Base-by-base conservation (phyloP, 345 rosid species). In the Boechera stricta region DNA sequence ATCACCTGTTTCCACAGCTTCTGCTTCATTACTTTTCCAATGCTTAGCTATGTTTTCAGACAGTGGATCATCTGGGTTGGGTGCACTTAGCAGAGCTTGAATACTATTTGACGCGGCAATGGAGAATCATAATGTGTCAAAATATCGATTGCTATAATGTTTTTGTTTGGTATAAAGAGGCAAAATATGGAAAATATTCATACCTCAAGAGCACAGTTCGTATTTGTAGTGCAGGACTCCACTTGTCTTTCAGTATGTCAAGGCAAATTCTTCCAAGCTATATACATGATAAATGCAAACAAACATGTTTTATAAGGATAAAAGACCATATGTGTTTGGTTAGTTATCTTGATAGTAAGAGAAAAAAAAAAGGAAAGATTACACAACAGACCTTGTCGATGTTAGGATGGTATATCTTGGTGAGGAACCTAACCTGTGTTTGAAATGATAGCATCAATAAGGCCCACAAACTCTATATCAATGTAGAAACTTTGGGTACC, bases 211-310 rank as follows among this genome's bases (percentile, higher is more conserved):
- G 92, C 47, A 92, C 99, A 51, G 99, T 95, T 60, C 99, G 83
- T 54, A 95, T 95, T 83, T 95, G 99, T 28, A 95, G 91, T 62
- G 99, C 99, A 54, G 99, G 99, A 78, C 99, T 95, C 98, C 99
- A 95, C 67, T 95, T 95, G 83, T 95, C 99, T 82, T 95, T 95
- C 86, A 95, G 85, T 76, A 95, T 95, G 84, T 95, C 99, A 42
- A 95, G 98, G 88, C 99, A 95, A 61, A 95, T 95, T 72, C 99
- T 86, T 81, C 99, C 99, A 80, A 95, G 98, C 99, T 95, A 57
- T 57, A 48, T 10, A 79, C 58, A 68, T 7, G n/a, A 39, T 28
- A 21, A 44, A 24, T 5, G 65, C 69, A 52, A 36, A 61, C 13
- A 35, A 78, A 21, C 13, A 55, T n/a, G 12, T 26, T 69, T 4